A percentile compares a stretch with the other conserved stretches of the same genome.
Conservation (phyloP, 78 protist genomes). For the Diacronema lutheri region DNA sequence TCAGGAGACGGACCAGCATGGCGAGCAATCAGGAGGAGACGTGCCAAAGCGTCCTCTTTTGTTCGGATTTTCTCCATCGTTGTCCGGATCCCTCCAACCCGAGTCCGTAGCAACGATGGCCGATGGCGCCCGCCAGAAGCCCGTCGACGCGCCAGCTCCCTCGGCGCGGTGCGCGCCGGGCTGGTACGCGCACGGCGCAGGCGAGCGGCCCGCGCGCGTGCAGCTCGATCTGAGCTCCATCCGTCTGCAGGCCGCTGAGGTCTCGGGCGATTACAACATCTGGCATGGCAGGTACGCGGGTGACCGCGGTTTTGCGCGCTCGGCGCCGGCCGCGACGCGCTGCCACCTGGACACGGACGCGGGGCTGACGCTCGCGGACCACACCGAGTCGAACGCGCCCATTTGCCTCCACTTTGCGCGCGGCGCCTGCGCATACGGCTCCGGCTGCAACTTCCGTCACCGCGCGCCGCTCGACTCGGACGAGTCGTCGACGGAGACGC, state of each 20-base stretch:
- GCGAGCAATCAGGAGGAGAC: too few relatives aligned
- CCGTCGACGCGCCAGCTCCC: too few relatives aligned
- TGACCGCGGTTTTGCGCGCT: not conserved
- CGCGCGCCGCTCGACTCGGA: constrained; percentile 30
- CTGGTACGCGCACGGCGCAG: not conserved
- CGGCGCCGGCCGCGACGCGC: constrained; percentile 5
- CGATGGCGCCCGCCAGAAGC: too few relatives aligned
- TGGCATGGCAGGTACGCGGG: constrained; percentile 24
- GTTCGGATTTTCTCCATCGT: too few relatives aligned
- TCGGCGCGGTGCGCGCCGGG: too few relatives aligned
- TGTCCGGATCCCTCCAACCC: too few relatives aligned
- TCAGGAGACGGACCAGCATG: too few relatives aligned
- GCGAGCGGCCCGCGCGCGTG: constrained; percentile 11
- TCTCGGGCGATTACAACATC: constrained; percentile 35
- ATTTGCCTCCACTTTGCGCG: constrained; percentile 49
- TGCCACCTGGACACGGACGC: constrained; percentile 1
- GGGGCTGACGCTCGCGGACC: constrained; percentile 36
- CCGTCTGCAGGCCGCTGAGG: constrained; percentile 29
- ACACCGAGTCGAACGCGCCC: not conserved
- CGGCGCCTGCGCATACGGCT: constrained; percentile 35
- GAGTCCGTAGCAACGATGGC: too few relatives aligned
- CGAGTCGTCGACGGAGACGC: not conserved
- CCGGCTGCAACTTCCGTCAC: constrained; percentile 33
- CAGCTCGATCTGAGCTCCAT: not conserved
- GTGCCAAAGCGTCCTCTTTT: too few relatives aligned